Evolutionary conservation across 768 basidiomycete genomes (phyloP).

Genomic region (Coprinopsis sp.): DNA sequence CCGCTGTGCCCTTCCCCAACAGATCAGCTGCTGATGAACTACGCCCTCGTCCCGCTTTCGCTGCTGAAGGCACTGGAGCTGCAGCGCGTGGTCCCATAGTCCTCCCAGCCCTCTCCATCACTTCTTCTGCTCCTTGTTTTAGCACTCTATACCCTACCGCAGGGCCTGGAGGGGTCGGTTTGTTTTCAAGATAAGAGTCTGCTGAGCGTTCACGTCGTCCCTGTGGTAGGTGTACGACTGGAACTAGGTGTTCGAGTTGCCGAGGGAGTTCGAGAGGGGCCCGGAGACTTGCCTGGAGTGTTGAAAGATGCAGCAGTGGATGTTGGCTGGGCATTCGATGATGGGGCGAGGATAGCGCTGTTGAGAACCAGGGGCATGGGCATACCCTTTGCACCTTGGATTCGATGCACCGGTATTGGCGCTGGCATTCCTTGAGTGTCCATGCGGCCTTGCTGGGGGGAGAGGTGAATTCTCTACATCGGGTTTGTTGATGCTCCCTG

Average conservation of each 20-base stretch:
- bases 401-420: neutral
- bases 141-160: constrained; percentile 3
- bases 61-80: neutral
- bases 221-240: neutral
- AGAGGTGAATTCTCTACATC: neutral
- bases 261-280: neutral
- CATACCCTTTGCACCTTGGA: neutral
- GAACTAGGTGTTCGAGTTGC: neutral
- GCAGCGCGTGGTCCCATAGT: constrained; percentile 3
- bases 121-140: constrained; percentile 3
- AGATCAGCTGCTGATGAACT: constrained; percentile 2
- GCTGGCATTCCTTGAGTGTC: neutral
- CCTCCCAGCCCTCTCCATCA: constrained; percentile 6
- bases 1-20: neutral
- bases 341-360: neutral
- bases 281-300: neutral
- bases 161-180: neutral
- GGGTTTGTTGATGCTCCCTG: neutral
- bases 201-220: constrained; percentile 2
- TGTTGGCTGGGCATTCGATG: neutral
- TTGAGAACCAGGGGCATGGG: constrained; percentile 4
- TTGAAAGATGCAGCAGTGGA: neutral
- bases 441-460: neutral
- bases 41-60: neutral
- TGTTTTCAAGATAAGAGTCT: constrained; percentile 2